phyloP scores from a whole-genome alignment of 495 filamentous ascomycete species.

The Diplogelasinospora grovesii region DNA sequence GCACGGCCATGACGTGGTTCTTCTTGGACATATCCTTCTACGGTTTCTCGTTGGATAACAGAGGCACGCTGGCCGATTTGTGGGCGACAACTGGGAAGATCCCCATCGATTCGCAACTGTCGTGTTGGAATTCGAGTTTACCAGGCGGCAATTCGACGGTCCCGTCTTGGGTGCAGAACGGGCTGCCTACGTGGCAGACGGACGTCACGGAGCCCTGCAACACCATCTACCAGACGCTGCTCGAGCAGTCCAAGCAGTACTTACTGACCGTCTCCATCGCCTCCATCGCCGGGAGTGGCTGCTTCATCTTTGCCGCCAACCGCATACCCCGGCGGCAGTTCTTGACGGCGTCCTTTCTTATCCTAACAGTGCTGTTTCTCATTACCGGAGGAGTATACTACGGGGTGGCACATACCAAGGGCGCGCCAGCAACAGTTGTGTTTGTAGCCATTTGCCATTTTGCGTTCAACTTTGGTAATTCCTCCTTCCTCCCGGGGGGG shows the following conservation, averaged over 20 bases:
- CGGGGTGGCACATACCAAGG: slow-evolving; percentile 31
- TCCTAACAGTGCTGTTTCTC: slow-evolving; percentile 67
- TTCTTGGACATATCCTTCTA: slow-evolving; percentile 34
- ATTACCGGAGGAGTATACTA: slow-evolving; percentile 69
- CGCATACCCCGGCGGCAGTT: slow-evolving; percentile 50
- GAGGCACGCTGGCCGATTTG: slow-evolving; percentile 27
- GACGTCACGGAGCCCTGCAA: slow-evolving; percentile 30
- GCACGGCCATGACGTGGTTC: slow-evolving; percentile 33
- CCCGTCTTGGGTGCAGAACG: slow-evolving; percentile 13
- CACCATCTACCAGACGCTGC: slow-evolving; percentile 57
- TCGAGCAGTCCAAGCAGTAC: slow-evolving; percentile 63
- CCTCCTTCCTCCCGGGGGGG: not conserved
- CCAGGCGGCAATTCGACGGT: slow-evolving; percentile 30
- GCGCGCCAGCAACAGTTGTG: slow-evolving; percentile 43
- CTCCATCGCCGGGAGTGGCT: slow-evolving; percentile 50
- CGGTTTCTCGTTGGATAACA: slow-evolving; percentile 30
- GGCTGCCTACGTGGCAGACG: slow-evolving; percentile 28
- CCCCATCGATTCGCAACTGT: slow-evolving; percentile 19
- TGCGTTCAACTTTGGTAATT: slow-evolving; percentile 72
- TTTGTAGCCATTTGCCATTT: slow-evolving; percentile 73
- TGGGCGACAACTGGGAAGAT: slow-evolving; percentile 20
- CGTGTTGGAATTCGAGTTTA: slow-evolving; percentile 50
- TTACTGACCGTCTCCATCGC: slow-evolving; percentile 58
- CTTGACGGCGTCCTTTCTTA: slow-evolving; percentile 54
- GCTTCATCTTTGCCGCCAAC: slow-evolving; percentile 44